Evolutionary conservation across 805 yeast species (phyloP).

Genomic region (Wickerhamomyces chaumierensis): DNA sequence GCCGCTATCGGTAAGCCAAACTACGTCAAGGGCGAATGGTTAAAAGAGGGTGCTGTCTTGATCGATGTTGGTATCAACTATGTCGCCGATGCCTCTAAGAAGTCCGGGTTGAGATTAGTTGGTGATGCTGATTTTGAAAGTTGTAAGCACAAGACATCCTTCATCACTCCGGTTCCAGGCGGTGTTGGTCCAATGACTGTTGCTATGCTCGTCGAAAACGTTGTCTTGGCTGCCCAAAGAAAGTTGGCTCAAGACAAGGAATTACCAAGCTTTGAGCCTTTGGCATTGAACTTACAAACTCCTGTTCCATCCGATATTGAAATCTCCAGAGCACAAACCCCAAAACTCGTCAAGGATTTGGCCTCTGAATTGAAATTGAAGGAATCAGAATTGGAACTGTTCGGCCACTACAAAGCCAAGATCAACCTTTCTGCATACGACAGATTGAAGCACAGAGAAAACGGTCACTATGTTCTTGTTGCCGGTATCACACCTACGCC

Average conservation of each 20-base stretch:
- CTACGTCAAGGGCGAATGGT: constrained; percentile 78
- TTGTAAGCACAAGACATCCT: constrained; percentile 32
- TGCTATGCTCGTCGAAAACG: constrained; percentile 85
- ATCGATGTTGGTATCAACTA: constrained; percentile 95
- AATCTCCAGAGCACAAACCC: constrained; percentile 79
- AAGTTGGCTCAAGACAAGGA: constrained; percentile 21
- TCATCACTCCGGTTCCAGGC: constrained; percentile 95
- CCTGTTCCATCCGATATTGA: constrained; percentile 92
- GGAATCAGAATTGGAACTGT: constrained; percentile 72
- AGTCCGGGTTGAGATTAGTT: constrained; percentile 75
- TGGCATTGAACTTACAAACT: constrained; percentile 37
- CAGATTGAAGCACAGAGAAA: constrained; percentile 48
- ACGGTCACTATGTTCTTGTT: constrained; percentile 84
- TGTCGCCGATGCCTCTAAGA: constrained; percentile 60
- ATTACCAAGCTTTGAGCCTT: constrained; percentile 26
- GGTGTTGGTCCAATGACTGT: constrained; percentile 99
- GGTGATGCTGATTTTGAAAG: constrained; percentile 82
- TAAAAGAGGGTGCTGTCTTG: constrained; percentile 75
- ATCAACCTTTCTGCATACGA: constrained; percentile 58
- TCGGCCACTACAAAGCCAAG: constrained; percentile 86
- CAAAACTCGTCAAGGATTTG: constrained; percentile 66
- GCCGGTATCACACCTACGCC: constrained; percentile 99
- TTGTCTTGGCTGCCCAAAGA: constrained; percentile 65
- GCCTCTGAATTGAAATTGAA: constrained; percentile 78
- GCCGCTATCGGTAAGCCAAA: constrained; percentile 87